Conservation (phyloP, 2,329 filamentous ascomycete species). For the Hypocrella siamensis region DNA sequence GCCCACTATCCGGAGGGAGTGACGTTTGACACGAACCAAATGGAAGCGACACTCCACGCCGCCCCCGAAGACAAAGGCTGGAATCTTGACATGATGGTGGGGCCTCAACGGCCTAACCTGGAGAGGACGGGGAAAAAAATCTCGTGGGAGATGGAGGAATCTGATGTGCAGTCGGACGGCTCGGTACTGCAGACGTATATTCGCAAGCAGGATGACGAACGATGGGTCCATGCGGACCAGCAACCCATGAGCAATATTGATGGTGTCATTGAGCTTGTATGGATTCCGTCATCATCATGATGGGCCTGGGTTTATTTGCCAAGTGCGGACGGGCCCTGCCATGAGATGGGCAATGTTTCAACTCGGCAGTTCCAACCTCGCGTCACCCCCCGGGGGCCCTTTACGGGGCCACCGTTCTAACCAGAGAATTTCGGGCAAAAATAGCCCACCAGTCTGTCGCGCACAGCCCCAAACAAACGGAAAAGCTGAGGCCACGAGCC, state of each 20-base stretch:
- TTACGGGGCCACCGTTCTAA: no score
- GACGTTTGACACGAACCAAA: conserved; percentile 30
- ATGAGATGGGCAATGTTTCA: no score
- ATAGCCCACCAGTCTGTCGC: no score
- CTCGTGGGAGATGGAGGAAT: conserved; percentile 37
- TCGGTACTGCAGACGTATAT: conserved; percentile 38
- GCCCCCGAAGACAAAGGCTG: conserved; percentile 30
- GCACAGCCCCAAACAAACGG: no score
- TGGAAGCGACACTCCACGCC: conserved; percentile 36
- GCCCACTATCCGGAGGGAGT: conserved; percentile 38
- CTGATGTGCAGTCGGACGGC: conserved; percentile 28
- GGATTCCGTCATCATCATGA: conserved; percentile 24
- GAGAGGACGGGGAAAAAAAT: conserved; percentile 34
- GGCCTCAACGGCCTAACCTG: conserved; percentile 30
- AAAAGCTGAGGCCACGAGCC: neutral
- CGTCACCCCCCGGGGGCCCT: no score
- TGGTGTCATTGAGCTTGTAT: conserved; percentile 40
- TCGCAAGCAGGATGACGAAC: conserved; percentile 32
- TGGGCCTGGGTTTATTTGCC: neutral
- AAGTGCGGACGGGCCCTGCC: no score
- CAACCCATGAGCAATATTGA: conserved; percentile 35
- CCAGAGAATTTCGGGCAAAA: no score
- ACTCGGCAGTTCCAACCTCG: no score
- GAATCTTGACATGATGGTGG: conserved; percentile 35
- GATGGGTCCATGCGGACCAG: conserved; percentile 32